Percentiles rank a stretch among this genome's conserved stretches.
Conservation (phyloP, 1,284 basidiomycete genomes). For the Cryptococcus jaspeensis region DNA sequence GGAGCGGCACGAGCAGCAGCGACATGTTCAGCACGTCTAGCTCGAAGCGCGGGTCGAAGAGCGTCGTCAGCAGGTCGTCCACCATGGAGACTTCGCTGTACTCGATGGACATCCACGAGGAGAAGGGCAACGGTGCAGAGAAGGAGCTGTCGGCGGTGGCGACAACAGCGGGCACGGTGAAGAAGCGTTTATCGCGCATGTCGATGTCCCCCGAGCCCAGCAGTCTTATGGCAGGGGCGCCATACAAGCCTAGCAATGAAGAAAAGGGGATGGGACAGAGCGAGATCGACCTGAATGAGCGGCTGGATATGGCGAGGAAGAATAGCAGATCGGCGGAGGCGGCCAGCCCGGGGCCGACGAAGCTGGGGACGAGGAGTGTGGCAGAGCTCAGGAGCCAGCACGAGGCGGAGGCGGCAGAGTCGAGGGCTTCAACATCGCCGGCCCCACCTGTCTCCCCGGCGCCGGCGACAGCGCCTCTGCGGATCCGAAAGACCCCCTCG, state of each 20-base stretch:
- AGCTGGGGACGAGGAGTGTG: slow-evolving; percentile 19
- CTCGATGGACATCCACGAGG: slow-evolving; percentile 12
- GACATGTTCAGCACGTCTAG: slow-evolving; percentile 35
- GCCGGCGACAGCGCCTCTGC: slow-evolving; percentile 25
- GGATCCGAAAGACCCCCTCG: slow-evolving; percentile 30
- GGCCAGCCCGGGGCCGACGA: slow-evolving; percentile 3
- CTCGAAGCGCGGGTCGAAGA: slow-evolving; percentile 25
- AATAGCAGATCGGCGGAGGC: slow-evolving; percentile 64
- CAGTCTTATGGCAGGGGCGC: slow-evolving; percentile 15
- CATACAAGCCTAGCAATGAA: slow-evolving; percentile 3
- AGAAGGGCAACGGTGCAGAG: neutral
- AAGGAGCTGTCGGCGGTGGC: slow-evolving; percentile 2
- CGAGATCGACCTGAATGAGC: slow-evolving; percentile 68
- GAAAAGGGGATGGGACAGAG: slow-evolving; percentile 27
- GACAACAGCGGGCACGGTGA: slow-evolving; percentile 4
- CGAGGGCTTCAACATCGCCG: slow-evolving; percentile 5
- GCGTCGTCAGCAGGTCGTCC: slow-evolving; percentile 31
- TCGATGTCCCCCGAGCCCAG: neutral
- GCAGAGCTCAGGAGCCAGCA: slow-evolving; percentile 19
- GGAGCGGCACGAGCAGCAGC: slow-evolving; percentile 14
- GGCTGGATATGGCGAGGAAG: slow-evolving; percentile 71
- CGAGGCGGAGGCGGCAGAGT: slow-evolving; percentile 12
- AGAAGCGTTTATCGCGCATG: slow-evolving; percentile 4
- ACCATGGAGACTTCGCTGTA: slow-evolving; percentile 23
- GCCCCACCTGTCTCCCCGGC: slow-evolving; percentile 4